phyloP scores from a whole-genome alignment of 2,329 filamentous ascomycete species.

The Fusarium annulatum region DNA sequence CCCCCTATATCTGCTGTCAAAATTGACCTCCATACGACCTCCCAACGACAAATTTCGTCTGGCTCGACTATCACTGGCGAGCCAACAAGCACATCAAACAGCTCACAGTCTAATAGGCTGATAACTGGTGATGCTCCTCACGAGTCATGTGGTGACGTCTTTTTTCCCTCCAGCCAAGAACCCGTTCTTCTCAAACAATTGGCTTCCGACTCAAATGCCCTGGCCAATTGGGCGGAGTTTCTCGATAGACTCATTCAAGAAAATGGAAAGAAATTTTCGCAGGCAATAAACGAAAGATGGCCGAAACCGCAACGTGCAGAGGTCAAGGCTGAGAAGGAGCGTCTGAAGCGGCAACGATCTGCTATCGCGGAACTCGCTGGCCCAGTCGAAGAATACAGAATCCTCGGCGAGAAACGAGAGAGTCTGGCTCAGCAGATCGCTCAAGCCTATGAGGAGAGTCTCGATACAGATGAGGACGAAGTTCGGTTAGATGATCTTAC shows the following conservation, averaged over 20 bases:
- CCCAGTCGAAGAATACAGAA: constrained; percentile 56
- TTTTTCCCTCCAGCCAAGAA: constrained; percentile 9
- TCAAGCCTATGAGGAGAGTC: constrained; percentile 61
- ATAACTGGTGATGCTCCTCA: constrained; percentile 6
- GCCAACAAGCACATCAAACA: not conserved
- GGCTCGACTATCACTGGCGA: constrained; percentile 8
- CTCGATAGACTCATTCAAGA: constrained; percentile 57
- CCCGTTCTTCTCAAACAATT: constrained; percentile 46
- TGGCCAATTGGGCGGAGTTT: constrained; percentile 52
- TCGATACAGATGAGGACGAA: constrained; percentile 65
- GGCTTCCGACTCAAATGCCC: constrained; percentile 43
- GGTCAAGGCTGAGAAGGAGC: constrained; percentile 63
- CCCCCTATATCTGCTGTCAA: not conserved
- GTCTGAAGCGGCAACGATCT: constrained; percentile 58
- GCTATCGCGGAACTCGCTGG: constrained; percentile 55
- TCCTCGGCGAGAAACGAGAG: constrained; percentile 58
- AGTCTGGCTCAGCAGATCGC: constrained; percentile 59
- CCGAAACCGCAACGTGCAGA: constrained; percentile 58
- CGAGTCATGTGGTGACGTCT: not conserved
- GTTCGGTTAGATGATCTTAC: constrained; percentile 60
- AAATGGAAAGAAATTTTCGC: constrained; percentile 61
- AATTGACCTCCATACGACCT: constrained; percentile 8
- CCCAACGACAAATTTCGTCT: constrained; percentile 25
- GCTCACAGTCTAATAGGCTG: constrained; percentile 20
- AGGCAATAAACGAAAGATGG: constrained; percentile 59